Conservation (phyloP, 805 yeast species). For the Yueomyces sinensis region DNA sequence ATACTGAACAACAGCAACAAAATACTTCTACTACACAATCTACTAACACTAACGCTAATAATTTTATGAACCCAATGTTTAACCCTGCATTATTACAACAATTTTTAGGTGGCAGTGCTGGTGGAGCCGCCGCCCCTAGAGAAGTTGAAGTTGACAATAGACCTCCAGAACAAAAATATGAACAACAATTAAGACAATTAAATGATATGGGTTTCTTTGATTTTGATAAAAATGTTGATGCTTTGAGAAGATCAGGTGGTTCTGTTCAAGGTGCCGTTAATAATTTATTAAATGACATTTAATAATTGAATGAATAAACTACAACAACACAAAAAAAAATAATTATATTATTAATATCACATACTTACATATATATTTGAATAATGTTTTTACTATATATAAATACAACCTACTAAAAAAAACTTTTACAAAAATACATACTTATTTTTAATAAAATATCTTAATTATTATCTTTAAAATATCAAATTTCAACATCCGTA, state of each 20-base stretch:
- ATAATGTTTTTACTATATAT: background rate
- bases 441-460: too few species aligned
- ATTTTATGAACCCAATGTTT: slow-evolving; percentile 22
- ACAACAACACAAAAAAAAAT: background rate
- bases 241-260: slow-evolving; percentile 91
- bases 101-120: background rate
- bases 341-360: background rate
- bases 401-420: background rate
- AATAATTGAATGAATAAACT: background rate
- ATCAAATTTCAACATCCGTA: too few species aligned
- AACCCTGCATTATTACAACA: slow-evolving; percentile 1
- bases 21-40: slow-evolving; percentile 10
- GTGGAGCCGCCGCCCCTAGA: slow-evolving; percentile 3
- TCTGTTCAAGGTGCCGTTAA: slow-evolving; percentile 95
- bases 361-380: too few species aligned
- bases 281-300: slow-evolving; percentile 51
- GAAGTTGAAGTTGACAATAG: slow-evolving; percentile 35
- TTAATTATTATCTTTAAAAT: too few species aligned
- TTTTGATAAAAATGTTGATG: slow-evolving; percentile 82
- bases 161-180: slow-evolving; percentile 74
- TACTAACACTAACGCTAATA: slow-evolving; percentile 26
- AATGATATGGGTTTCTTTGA: slow-evolving; percentile 84
- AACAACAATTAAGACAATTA: slow-evolving; percentile 55
- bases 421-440: too few species aligned
- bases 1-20: too few species aligned